Evolutionary conservation across 192 early-diverging fungal genomes (phyloP).

Genomic region (Coemansia interrupta): DNA sequence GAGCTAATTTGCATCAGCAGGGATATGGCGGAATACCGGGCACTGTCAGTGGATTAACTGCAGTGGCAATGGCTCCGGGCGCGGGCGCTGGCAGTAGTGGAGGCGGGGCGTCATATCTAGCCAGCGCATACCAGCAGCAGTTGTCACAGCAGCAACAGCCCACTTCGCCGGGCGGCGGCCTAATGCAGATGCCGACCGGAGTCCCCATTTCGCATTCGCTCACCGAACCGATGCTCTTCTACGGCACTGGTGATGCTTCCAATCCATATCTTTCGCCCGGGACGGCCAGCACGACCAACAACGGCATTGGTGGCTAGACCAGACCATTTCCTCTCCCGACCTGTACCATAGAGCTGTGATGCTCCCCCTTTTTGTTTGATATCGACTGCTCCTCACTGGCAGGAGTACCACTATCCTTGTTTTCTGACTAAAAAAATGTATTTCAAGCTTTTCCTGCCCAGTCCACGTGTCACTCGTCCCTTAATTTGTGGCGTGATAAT

Average conservation of each 20-base stretch:
- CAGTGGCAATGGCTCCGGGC: not conserved
- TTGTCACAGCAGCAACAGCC: constrained; percentile 1
- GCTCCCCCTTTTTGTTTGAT: too few relatives aligned
- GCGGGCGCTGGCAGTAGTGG: not conserved
- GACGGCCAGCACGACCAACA: constrained; percentile 8
- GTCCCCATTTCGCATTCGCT: constrained; percentile 33
- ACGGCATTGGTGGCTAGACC: not conserved
- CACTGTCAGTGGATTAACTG: constrained; percentile 5
- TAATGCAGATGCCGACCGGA: constrained; percentile 35
- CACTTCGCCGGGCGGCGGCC: constrained; percentile 3
- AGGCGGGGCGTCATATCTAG: not conserved
- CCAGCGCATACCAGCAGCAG: constrained; percentile 12
- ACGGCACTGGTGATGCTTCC: constrained; percentile 7
- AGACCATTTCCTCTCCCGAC: not conserved
- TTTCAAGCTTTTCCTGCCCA: too few relatives aligned
- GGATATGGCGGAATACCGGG: not conserved
- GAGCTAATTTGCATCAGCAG: not conserved
- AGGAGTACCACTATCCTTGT: too few relatives aligned
- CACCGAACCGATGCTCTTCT: constrained; percentile 30
- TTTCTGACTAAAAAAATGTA: too few relatives aligned
- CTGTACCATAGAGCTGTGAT: not conserved
- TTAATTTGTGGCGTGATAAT: too few relatives aligned
- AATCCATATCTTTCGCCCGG: constrained; percentile 12
- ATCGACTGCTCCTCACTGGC: too few relatives aligned
- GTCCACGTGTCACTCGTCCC: too few relatives aligned